Evolutionary conservation across 2,329 filamentous ascomycete genomes (phyloP).

Genomic region (Talaromyces sp.): DNA sequence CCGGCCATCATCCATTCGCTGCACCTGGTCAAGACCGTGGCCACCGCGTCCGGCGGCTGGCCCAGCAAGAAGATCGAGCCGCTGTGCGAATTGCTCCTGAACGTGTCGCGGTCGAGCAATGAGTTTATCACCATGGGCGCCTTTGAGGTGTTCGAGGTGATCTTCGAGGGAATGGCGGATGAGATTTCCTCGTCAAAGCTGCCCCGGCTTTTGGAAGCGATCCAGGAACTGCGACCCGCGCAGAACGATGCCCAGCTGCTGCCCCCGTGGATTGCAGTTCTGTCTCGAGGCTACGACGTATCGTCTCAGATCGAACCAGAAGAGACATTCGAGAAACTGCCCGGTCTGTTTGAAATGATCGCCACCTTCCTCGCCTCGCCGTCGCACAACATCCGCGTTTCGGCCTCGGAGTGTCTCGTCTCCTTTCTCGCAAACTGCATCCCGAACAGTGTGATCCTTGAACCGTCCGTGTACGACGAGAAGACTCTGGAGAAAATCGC

Average conservation of each 20-base stretch:
- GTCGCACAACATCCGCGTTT: conserved; percentile 88
- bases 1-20: conserved; percentile 85
- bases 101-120: conserved; percentile 83
- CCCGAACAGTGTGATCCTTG: conserved; percentile 73
- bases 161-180: conserved; percentile 85
- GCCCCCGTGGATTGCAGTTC: conserved; percentile 91
- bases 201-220: conserved; percentile 81
- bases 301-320: conserved; percentile 82
- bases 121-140: conserved; percentile 95
- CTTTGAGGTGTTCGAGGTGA: conserved; percentile 96
- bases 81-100: conserved; percentile 81
- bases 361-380: conserved; percentile 77
- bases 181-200: conserved; percentile 86
- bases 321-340: conserved; percentile 86
- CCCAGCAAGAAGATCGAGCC: conserved; percentile 92
- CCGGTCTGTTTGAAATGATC: conserved; percentile 76
- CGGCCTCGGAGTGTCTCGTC: conserved; percentile 88
- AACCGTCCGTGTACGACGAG: conserved; percentile 89
- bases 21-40: conserved; percentile 86
- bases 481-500: conserved; percentile 77
- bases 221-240: conserved; percentile 83
- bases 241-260: conserved; percentile 91
- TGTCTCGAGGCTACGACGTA: conserved; percentile 92
- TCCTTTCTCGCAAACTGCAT: conserved; percentile 90
- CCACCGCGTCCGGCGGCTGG: conserved; percentile 85